Conservation (phyloP, 202 grass and related monocot species). For the Tripidium arundinaceum region DNA sequence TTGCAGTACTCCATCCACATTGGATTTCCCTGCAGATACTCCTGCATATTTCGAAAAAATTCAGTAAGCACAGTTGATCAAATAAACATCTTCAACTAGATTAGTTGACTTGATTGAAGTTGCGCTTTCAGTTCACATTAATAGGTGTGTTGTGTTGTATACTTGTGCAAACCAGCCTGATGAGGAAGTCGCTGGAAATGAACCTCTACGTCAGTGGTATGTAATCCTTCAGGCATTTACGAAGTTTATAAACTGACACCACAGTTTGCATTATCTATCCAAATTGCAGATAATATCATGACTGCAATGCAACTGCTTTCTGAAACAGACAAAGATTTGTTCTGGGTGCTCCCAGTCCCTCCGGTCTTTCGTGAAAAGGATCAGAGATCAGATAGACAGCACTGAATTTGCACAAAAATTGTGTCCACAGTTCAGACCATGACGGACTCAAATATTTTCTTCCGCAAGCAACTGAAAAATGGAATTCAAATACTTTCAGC, state of each 20-base stretch:
- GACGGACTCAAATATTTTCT: background rate
- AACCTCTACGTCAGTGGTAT: background rate
- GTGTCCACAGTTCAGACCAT: background rate
- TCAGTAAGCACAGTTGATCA: background rate
- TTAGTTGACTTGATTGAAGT: background rate
- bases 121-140: background rate
- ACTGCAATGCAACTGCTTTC: background rate
- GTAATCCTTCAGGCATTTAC: background rate
- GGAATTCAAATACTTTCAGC: background rate
- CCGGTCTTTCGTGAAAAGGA: background rate
- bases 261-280: background rate
- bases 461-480: background rate
- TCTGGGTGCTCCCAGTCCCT: background rate
- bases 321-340: background rate
- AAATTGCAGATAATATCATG: background rate
- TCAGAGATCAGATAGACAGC: background rate
- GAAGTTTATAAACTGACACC: background rate
- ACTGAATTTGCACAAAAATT: background rate
- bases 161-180: background rate
- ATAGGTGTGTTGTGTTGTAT: background rate
- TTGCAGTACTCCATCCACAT: slow-evolving; percentile 78
- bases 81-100: background rate
- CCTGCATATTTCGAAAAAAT: background rate
- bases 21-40: slow-evolving; percentile 85
- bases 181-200: background rate